Evolutionary conservation across 202 grass and related monocot species (phyloP), one percentile per base, ranked within the genome.

Genomic region (Tripidium arundinaceum): DNA sequence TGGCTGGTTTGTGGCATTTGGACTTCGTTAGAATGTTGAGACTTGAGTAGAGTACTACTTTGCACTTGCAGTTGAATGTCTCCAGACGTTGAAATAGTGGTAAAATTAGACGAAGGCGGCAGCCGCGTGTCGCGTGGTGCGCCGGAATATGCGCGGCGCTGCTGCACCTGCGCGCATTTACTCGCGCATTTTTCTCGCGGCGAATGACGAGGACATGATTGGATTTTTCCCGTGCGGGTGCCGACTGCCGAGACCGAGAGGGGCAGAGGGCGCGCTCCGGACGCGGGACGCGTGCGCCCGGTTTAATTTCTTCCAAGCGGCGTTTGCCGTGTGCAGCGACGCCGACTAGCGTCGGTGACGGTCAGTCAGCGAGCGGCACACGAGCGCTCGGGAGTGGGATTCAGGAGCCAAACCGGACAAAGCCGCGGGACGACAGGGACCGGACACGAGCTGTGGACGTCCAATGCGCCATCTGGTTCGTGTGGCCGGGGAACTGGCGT

Each of bases 51-150:
- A 70, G 24, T 70, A 27, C 16, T 55, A 54, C 37, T 74, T n/a
- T n/a, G n/a, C n/a, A n/a, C n/a, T 26, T 62, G 59, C n/a, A 11
- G 59, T 26, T 13, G 40, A 28, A 25, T 42, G 55, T 8, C n/a
- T 11, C 2, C 4, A 37, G 43, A 33, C 54, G 57, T 27, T 26
- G 4, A n/a, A n/a, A n/a, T n/a, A n/a, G n/a, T n/a, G n/a, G n/a
- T n/a, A n/a, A n/a, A n/a, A n/a, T n/a, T n/a, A 29, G 72, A 54
- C 3, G 61, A n/a, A 46, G 26, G 46, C 68, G 68, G 79, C 62
- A 41, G 76, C 87, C 79, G 69, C 87, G 88, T 90, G 83, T 83
- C 88, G 42, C 61, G 62, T 5, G 34, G 62, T 83, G 69, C 83
- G 79, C 87, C 79, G 83, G 74, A 83, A 90, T 78, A 52, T 43